These are phyloP conservation scores for Ulmus americana DNA, from an alignment of 331 rosid species.

Conservation along the genomic window DNA sequence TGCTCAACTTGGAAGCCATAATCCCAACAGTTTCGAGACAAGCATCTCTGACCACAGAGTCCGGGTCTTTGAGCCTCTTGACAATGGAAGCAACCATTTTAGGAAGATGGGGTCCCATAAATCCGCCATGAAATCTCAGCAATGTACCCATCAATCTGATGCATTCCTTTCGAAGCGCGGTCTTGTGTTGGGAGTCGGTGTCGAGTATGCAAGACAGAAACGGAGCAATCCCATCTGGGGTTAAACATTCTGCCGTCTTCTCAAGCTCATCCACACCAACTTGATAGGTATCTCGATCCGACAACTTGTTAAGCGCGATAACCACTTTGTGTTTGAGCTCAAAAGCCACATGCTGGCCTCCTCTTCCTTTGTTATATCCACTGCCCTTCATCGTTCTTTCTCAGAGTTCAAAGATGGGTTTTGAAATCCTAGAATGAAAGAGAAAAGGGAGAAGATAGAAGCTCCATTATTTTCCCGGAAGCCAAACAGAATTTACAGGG, in stretches of 20 bases:
- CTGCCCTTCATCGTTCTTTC: slow-evolving; percentile 50
- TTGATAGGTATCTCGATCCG: slow-evolving; percentile 75
- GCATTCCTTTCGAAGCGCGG: slow-evolving; percentile 53
- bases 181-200: slow-evolving; percentile 59
- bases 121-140: slow-evolving; percentile 32
- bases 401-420: neutral
- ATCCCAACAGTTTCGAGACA: slow-evolving; percentile 52
- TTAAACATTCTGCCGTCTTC: slow-evolving; percentile 34
- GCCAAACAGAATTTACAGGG: too few species aligned
- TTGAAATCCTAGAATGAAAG: too few species aligned
- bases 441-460: too few species aligned
- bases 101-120: slow-evolving; percentile 47
- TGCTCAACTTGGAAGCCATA: slow-evolving; percentile 39
- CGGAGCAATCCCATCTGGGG: slow-evolving; percentile 47
- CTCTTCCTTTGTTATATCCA: slow-evolving; percentile 30
- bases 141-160: slow-evolving; percentile 47
- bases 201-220: slow-evolving; percentile 65
- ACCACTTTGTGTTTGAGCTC: slow-evolving; percentile 58
- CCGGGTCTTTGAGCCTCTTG: slow-evolving; percentile 62
- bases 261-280: slow-evolving; percentile 63
- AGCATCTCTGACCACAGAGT: slow-evolving; percentile 62
- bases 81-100: slow-evolving; percentile 58
- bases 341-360: slow-evolving; percentile 37
- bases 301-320: slow-evolving; percentile 58
- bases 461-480: too few species aligned